A percentile compares a stretch with the other conserved stretches of the same genome.
phyloP scores from a whole-genome alignment of 495 filamentous ascomycete genomes.

The Aspergillus haitiensis region DNA sequence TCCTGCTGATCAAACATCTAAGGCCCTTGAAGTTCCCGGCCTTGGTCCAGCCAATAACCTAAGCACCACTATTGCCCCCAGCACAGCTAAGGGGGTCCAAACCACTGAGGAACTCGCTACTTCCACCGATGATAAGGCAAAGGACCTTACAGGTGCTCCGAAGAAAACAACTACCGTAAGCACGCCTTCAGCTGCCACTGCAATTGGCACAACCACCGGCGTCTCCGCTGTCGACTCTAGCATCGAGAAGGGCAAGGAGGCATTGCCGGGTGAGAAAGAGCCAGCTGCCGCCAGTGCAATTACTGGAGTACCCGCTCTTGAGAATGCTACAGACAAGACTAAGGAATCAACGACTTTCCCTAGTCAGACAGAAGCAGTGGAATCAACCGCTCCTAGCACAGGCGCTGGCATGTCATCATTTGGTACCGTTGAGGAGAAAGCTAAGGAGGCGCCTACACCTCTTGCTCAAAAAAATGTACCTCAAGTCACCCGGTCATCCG shows the following conservation, averaged over 20 bases:
- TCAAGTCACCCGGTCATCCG: background rate
- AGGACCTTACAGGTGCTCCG: conserved; percentile 4
- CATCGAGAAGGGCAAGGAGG: conserved; percentile 7
- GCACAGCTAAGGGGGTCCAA: conserved; percentile 1
- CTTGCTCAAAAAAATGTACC: background rate
- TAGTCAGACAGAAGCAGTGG: too few species aligned
- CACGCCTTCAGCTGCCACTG: conserved; percentile 6
- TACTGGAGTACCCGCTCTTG: too few species aligned
- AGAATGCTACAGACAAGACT: too few species aligned
- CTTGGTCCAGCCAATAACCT: conserved; percentile 16
- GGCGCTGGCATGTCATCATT: background rate
- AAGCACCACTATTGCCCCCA: conserved; percentile 6
- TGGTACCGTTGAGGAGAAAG: background rate
- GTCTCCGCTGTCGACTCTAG: background rate
- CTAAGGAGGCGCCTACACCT: background rate
- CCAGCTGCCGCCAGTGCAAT: too few species aligned
- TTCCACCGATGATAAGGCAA: background rate
- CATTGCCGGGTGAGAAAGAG: background rate
- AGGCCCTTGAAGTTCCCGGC: conserved; percentile 23
- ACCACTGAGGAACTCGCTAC: conserved; percentile 5
- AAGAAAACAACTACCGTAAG: conserved; percentile 5
- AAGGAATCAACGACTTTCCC: too few species aligned
- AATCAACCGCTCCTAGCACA: background rate
- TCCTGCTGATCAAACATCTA: conserved; percentile 19
- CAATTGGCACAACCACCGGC: background rate